Evolutionary conservation across 75 land plant genomes (phyloP).

Genomic region (Pinus albicaulis): DNA sequence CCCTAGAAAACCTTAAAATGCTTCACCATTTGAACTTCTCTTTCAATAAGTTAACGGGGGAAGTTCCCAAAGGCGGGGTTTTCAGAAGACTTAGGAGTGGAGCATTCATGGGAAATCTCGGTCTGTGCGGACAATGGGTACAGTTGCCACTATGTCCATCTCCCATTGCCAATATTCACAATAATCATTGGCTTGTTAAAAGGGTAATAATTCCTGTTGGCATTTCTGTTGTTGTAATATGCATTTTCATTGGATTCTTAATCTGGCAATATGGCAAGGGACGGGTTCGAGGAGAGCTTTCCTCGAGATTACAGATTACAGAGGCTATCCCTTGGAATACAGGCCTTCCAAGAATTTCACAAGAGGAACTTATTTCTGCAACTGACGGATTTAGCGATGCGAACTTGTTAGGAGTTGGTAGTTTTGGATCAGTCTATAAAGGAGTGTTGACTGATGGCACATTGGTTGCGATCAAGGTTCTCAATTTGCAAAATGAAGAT

Average conservation of each 20-base stretch:
- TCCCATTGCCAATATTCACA: not conserved
- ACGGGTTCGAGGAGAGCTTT: not conserved
- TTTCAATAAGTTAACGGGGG: conserved; percentile 37
- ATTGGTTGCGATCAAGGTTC: no score
- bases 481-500: no score
- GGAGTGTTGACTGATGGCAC: no score
- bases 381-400: not conserved
- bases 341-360: not conserved
- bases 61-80: conserved; percentile 29
- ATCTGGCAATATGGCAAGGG: not conserved
- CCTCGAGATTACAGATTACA: not conserved
- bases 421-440: no score
- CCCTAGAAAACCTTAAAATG: conserved; percentile 14
- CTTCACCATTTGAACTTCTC: conserved; percentile 29
- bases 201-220: not conserved
- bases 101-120: conserved; percentile 18
- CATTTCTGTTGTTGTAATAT: not conserved
- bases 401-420: no score
- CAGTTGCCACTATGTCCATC: not conserved
- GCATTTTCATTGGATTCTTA: no score
- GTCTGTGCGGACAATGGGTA: conserved; percentile 12
- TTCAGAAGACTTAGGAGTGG: conserved; percentile 7
- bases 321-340: not conserved
- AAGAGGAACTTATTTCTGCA: not conserved
- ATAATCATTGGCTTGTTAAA: not conserved